Base-by-base conservation (phyloP, 768 basidiomycete genomes). In the Tylopilus felleus region DNA sequence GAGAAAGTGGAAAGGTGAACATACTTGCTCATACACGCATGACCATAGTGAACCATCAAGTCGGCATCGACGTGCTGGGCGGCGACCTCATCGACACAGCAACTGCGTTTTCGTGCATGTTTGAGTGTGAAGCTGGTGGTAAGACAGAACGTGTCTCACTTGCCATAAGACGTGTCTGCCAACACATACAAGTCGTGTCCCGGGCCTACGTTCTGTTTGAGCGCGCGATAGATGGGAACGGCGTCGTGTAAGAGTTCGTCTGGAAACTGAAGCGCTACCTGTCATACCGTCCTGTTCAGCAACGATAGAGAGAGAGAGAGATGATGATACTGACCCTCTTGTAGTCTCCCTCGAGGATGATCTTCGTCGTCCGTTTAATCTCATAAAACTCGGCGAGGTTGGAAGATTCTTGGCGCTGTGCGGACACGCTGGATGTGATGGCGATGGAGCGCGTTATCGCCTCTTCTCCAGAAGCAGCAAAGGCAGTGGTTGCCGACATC, bases 131-230 rank as follows among this genome's bases (percentile, higher is more conserved):
- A 23, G 40, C 4, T 10, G n/a, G 45, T 33, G 41, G 19, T 16
- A 44, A 33, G 45, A 64, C 21, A 5, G 44, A 16, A 21, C 5
- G 51, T 33, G 9, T 19, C 60, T 60, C 74, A 84, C 95, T 90
- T 95, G 72, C 95, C 97, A 70, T 98, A 98, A 5, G 95, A 96
- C 21, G 95, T 98, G 71, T 99, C 96, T 13, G 95, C 96, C n/a
- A 98, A 78, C 5, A 97, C 87, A 67, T 93, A 96, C 22, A 92
- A 73, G 61, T 95, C 88, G 47, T 74, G 74, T 19, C 45, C 67
- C 1, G 60, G 47, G 42, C 77, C 74, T 22, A 84, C 66, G 51
- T 63, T 70, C 2, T 65, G 65, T 64, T 86, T 89, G 33, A 99
- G 77, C 5, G 73, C 66, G 36, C 81, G 77, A 66, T 85, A 94